Evolutionary conservation across 192 early-diverging fungal species (phyloP).

Genomic region (Coemansia erecta): DNA sequence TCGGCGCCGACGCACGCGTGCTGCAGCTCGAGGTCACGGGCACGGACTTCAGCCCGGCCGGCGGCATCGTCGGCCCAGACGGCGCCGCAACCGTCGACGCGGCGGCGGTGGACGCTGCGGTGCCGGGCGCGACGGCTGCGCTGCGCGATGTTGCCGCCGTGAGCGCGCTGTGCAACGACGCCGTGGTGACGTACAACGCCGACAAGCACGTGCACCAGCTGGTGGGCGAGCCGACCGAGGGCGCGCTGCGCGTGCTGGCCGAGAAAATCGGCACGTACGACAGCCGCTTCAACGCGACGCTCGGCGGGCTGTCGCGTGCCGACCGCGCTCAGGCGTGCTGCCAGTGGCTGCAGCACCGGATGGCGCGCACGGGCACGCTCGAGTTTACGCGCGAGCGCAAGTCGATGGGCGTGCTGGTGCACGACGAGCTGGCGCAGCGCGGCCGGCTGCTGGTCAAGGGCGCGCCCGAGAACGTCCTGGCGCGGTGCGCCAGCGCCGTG

Average conservation of each 20-base stretch:
- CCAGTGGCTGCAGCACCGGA: constrained; percentile 66
- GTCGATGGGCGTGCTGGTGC: constrained; percentile 92
- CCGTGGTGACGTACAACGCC: constrained; percentile 78
- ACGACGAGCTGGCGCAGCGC: constrained; percentile 1
- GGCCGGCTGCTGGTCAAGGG: constrained; percentile 84
- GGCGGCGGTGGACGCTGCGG: constrained; percentile 54
- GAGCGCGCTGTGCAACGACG: constrained; percentile 89
- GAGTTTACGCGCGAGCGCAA: constrained; percentile 98
- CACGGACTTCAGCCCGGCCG: constrained; percentile 83
- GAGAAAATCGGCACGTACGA: constrained; percentile 90
- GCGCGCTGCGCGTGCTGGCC: constrained; percentile 88
- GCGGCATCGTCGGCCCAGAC: constrained; percentile 56
- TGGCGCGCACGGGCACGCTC: constrained; percentile 65
- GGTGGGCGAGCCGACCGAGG: constrained; percentile 98
- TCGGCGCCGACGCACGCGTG: constrained; percentile 49
- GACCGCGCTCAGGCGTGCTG: constrained; percentile 69
- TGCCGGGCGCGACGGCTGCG: constrained; percentile 71
- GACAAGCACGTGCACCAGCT: constrained; percentile 63
- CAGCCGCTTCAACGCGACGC: constrained; percentile 59
- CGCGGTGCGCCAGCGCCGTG: constrained; percentile 67
- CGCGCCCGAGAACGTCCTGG: constrained; percentile 89
- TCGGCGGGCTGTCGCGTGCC: constrained; percentile 50
- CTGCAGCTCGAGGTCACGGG: constrained; percentile 80
- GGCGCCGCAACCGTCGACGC: constrained; percentile 54
- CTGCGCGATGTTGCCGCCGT: constrained; percentile 50